Conservation (phyloP, 208 protist species). For the Paratrypanosoma confusum region DNA sequence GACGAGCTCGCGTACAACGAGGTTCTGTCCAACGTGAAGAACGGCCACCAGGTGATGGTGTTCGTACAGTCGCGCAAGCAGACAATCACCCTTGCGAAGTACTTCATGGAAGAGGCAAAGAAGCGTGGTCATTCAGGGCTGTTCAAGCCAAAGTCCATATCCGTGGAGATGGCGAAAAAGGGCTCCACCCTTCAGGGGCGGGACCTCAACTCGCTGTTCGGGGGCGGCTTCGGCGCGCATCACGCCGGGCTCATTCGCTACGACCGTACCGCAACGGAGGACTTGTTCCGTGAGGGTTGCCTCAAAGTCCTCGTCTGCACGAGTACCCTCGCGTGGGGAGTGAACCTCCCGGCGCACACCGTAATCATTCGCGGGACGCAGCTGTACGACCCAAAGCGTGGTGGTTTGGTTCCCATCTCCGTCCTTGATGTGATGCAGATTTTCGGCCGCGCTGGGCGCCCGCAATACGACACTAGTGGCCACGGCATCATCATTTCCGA, state of each 20-base stretch:
- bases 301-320: slow-evolving; percentile 96
- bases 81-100: slow-evolving; percentile 88
- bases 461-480: slow-evolving; percentile 97
- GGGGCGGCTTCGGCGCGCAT: slow-evolving; percentile 90
- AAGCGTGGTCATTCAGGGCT: slow-evolving; percentile 32
- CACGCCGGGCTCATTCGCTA: slow-evolving; percentile 94
- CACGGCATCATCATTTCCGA: slow-evolving; percentile 97
- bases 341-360: slow-evolving; percentile 99
- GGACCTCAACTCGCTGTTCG: slow-evolving; percentile 85
- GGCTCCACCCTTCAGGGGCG: slow-evolving; percentile 58
- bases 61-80: slow-evolving; percentile 98
- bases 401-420: slow-evolving; percentile 93
- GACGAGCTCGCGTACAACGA: slow-evolving; percentile 71
- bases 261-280: slow-evolving; percentile 93
- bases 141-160: slow-evolving; percentile 44
- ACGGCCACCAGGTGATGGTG: slow-evolving; percentile 97
- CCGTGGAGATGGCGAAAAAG: slow-evolving; percentile 27
- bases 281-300: slow-evolving; percentile 90
- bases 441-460: slow-evolving; percentile 97
- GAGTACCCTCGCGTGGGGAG: slow-evolving; percentile 99
- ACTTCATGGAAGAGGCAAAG: slow-evolving; percentile 82
- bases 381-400: slow-evolving; percentile 92
- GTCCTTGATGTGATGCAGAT: slow-evolving; percentile 99
- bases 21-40: slow-evolving; percentile 68
- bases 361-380: slow-evolving; percentile 98